A percentile compares a stretch with the other conserved stretches of the same genome.
Evolutionary conservation across 148 eudicot genomes (phyloP).

Genomic region (Rhododendron ferrugineum): DNA sequence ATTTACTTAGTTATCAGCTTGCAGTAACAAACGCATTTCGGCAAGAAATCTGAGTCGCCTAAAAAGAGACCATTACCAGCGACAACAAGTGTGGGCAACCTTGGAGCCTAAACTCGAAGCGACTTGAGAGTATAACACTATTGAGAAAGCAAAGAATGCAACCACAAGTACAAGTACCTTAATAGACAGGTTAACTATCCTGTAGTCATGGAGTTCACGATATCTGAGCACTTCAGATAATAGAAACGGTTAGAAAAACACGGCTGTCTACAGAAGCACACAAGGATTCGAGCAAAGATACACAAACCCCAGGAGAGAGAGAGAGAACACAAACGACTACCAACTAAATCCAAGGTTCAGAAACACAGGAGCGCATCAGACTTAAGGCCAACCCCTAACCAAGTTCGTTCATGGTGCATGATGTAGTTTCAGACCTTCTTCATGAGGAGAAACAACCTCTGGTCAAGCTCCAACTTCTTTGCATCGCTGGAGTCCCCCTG

Average conservation of each 20-base stretch:
- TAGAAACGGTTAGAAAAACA: background rate
- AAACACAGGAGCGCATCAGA: background rate
- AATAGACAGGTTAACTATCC: background rate
- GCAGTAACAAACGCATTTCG: background rate
- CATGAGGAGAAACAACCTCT: slow-evolving; percentile 73
- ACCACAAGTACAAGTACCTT: background rate
- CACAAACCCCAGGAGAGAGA: no score
- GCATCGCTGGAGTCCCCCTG: slow-evolving; percentile 64
- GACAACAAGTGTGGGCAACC: background rate
- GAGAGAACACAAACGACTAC: background rate
- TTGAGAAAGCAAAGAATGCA: background rate
- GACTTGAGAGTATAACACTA: background rate
- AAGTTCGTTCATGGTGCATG: background rate
- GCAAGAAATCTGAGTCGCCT: background rate
- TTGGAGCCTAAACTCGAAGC: background rate
- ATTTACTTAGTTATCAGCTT: background rate
- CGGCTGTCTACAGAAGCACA: no score
- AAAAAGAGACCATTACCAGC: background rate
- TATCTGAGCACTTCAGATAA: background rate
- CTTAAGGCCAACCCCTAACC: background rate
- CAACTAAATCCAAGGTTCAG: background rate
- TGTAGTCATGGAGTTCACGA: background rate
- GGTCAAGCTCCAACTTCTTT: slow-evolving; percentile 75
- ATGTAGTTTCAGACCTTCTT: slow-evolving; percentile 46
- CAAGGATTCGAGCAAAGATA: background rate